Evolutionary conservation across 805 yeast species (phyloP).

Genomic region (Hanseniaspora meyeri): DNA sequence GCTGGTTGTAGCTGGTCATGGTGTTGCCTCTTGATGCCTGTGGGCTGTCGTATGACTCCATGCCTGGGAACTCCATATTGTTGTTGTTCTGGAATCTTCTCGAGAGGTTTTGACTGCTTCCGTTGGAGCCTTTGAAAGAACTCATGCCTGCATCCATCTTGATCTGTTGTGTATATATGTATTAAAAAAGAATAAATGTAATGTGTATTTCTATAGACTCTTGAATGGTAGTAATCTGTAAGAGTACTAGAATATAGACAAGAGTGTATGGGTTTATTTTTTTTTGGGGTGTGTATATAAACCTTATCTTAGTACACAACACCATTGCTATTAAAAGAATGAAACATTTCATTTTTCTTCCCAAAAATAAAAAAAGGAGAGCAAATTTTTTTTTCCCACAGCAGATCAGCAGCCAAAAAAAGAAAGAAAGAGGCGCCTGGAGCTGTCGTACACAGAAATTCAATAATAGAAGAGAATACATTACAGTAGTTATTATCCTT

Average conservation of each 20-base stretch:
- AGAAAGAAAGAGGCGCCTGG: too few relatives aligned
- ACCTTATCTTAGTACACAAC: neutral
- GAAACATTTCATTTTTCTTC: neutral
- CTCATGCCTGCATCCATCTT: constrained; percentile 13
- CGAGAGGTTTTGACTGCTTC: neutral
- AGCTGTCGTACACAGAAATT: too few relatives aligned
- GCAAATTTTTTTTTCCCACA: too few relatives aligned
- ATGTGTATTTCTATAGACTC: too few relatives aligned
- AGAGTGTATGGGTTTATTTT: neutral
- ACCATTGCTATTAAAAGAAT: neutral
- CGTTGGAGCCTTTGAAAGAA: neutral
- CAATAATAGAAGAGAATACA: too few relatives aligned
- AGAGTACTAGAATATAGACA: too few relatives aligned
- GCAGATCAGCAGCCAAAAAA: neutral
- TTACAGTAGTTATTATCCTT: too few relatives aligned
- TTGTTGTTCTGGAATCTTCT: neutral
- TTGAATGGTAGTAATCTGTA: too few relatives aligned
- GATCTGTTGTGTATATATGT: neutral
- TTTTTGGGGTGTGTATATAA: neutral
- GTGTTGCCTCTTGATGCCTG: constrained; percentile 6
- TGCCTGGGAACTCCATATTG: neutral
- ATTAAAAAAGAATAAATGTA: too few relatives aligned
- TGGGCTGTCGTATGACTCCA: neutral
- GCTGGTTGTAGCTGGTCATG: constrained; percentile 7
- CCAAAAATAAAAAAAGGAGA: too few relatives aligned